Evolutionary conservation across 768 basidiomycete species (phyloP).

Genomic region (Dentipellis sp.): DNA sequence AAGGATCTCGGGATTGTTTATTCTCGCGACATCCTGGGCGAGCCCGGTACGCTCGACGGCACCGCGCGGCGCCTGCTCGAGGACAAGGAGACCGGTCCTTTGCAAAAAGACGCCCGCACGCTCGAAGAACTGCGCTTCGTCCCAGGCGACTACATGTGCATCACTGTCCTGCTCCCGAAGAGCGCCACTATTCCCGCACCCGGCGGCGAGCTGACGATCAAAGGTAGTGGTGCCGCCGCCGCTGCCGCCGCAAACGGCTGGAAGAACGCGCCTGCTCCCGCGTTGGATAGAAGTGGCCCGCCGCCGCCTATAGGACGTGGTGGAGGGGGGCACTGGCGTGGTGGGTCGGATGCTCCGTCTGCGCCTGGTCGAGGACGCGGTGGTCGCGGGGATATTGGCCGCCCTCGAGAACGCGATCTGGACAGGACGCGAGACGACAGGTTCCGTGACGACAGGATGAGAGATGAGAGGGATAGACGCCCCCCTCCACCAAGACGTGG

Average conservation of each 20-base stretch:
- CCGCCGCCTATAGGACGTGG: constrained; percentile 41
- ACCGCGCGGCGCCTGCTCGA: constrained; percentile 55
- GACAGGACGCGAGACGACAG: constrained; percentile 33
- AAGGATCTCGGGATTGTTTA: constrained; percentile 80
- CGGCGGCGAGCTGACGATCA: constrained; percentile 44
- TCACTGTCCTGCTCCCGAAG: constrained; percentile 72
- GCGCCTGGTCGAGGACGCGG: constrained; percentile 27
- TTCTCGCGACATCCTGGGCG: constrained; percentile 78
- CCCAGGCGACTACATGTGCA: constrained; percentile 70
- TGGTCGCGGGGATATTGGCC: constrained; percentile 14
- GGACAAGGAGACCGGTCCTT: constrained; percentile 27
- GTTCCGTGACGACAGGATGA: too few relatives aligned
- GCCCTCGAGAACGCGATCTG: constrained; percentile 13
- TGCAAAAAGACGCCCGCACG: constrained; percentile 47
- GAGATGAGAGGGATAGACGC: constrained; percentile 38
- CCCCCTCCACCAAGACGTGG: constrained; percentile 28
- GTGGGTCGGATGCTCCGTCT: constrained; percentile 45
- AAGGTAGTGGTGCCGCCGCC: constrained; percentile 34
- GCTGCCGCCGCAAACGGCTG: constrained; percentile 23
- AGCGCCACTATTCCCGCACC: constrained; percentile 30
- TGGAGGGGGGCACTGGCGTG: constrained; percentile 68
- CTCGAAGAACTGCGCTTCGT: constrained; percentile 74
- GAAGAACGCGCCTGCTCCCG: constrained; percentile 24
- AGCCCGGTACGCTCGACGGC: constrained; percentile 52
- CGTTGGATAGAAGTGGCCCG: constrained; percentile 40